Evolutionary conservation across 306 rosid species (phyloP).

Genomic region (Urtica urens): DNA sequence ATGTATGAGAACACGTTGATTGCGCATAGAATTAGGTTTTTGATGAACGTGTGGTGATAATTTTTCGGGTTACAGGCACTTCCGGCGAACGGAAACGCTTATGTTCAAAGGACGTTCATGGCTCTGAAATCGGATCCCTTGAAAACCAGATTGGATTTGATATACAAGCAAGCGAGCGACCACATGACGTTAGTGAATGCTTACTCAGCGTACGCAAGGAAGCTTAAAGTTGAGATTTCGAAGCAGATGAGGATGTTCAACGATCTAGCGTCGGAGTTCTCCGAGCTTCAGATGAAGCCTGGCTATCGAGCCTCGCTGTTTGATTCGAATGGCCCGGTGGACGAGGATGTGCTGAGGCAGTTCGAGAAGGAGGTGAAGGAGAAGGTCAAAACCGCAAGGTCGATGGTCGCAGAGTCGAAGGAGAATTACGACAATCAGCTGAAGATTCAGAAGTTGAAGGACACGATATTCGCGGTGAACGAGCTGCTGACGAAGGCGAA

Average conservation of each 20-base stretch:
- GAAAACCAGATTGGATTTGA: slow-evolving; percentile 80
- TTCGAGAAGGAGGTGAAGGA: slow-evolving; percentile 99
- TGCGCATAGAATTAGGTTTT: not conserved
- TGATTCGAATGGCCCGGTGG: slow-evolving; percentile 66
- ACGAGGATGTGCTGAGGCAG: slow-evolving; percentile 83
- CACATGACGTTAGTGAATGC: slow-evolving; percentile 90
- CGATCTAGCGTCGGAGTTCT: slow-evolving; percentile 65
- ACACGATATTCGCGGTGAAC: slow-evolving; percentile 81
- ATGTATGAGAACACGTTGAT: not conserved
- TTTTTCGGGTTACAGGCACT: slow-evolving; percentile 44
- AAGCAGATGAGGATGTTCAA: slow-evolving; percentile 78
- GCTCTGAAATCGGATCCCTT: slow-evolving; percentile 89
- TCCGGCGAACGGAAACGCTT: slow-evolving; percentile 72
- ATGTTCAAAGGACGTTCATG: slow-evolving; percentile 74
- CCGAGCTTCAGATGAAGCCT: slow-evolving; percentile 54
- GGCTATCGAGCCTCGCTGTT: slow-evolving; percentile 45
- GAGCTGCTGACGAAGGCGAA: slow-evolving; percentile 87
- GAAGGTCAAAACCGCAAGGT: slow-evolving; percentile 67
- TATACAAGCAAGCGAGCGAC: slow-evolving; percentile 86
- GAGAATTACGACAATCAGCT: slow-evolving; percentile 93
- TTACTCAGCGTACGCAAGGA: slow-evolving; percentile 93
- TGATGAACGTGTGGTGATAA: not conserved
- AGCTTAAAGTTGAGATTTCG: slow-evolving; percentile 94
- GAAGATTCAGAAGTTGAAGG: slow-evolving; percentile 97
- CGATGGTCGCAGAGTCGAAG: slow-evolving; percentile 70